Base-by-base conservation (phyloP, 2,329 filamentous ascomycete species). In the Ophiostoma himal-ulmi region DNA sequence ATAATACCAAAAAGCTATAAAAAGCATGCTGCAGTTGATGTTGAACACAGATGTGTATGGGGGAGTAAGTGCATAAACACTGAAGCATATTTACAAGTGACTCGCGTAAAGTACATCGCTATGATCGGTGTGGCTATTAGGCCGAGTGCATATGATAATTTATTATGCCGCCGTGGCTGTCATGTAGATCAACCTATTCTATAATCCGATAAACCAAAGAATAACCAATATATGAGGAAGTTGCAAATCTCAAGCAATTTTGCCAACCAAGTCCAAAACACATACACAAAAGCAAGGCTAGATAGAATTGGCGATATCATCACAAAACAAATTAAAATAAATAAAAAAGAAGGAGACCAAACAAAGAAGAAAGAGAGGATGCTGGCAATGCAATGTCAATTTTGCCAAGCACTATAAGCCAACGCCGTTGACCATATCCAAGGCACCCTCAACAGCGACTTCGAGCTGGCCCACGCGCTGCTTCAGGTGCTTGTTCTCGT, bases 401-500 rank as follows among this genome's bases (percentile, higher is more conserved):
- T 30, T 2, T 30, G 30, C 30, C 30, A 30, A 30, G 30, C 30
- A 80, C 64, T 84, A 80, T 64, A 85, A 73, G n/a, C 81, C 82
- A 70, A 88, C 78, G 7, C 86, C 85, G 66, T 85, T 85, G n/a
- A 87, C 85, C 67, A 81, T 79, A 75, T 89, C 87, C 70, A 90
- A 77, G 1, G 86, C 88, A 7, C 84, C 83, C 48, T 90, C 88
- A 5, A 90, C 84, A 4, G 83, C 86, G 2, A 79, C 81, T 78
- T 90, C 88, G 3, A 90, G 77, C 74, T 86, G 81, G 22, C 83
- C 82, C 3, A 90, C 85, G 26, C 86, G 80, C 54, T 82, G 81
- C 80, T 90, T 90, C 68, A 90, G 77, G 10, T 83, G 82, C 75
- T 81, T 84, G 74, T 90, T 90, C 80, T 90, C 88, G 66, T 86